Percentiles rank a stretch among this genome's conserved stretches.
These are phyloP conservation scores for Neohortaea acidophila DNA, from an alignment of 495 filamentous ascomycete genomes.

Conservation along the genomic window DNA sequence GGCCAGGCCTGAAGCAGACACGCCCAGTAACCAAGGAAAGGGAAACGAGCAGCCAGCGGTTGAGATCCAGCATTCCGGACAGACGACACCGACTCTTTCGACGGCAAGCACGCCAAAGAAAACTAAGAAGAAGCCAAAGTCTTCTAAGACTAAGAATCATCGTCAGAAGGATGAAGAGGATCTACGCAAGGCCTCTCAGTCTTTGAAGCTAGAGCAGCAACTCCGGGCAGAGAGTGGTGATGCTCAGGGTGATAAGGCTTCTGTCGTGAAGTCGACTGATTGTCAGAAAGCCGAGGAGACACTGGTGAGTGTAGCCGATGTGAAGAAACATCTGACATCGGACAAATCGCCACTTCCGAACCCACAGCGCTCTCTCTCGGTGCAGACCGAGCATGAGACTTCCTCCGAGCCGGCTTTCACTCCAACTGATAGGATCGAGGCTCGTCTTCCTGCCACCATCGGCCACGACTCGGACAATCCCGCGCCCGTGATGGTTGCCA, in stretches of 20 bases:
- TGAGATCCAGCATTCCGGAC: neutral
- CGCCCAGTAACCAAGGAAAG: too few relatives aligned
- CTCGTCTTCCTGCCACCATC: too few relatives aligned
- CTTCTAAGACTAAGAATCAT: constrained; percentile 3
- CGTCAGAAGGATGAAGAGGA: constrained; percentile 1
- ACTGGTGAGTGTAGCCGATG: too few relatives aligned
- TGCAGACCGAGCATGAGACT: neutral
- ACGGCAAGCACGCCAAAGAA: constrained; percentile 6
- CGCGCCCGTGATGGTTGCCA: too few relatives aligned
- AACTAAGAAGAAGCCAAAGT: constrained; percentile 1
- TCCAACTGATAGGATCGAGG: neutral
- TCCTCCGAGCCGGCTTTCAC: neutral
- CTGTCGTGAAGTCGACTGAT: too few relatives aligned
- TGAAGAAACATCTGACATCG: too few relatives aligned
- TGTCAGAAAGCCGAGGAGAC: too few relatives aligned
- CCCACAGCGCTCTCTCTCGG: too few relatives aligned
- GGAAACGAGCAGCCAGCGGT: neutral
- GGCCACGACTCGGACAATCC: too few relatives aligned
- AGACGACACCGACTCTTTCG: constrained; percentile 7
- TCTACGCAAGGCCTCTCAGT: neutral
- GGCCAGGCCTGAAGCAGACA: too few relatives aligned
- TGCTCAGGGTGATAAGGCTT: too few relatives aligned
- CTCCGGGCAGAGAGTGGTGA: neutral
- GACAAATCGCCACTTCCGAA: too few relatives aligned
- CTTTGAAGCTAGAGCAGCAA: neutral